These are phyloP conservation scores for Tuber umbilicatum DNA, from an alignment of 495 filamentous ascomycete species.

Conservation along the genomic window DNA sequence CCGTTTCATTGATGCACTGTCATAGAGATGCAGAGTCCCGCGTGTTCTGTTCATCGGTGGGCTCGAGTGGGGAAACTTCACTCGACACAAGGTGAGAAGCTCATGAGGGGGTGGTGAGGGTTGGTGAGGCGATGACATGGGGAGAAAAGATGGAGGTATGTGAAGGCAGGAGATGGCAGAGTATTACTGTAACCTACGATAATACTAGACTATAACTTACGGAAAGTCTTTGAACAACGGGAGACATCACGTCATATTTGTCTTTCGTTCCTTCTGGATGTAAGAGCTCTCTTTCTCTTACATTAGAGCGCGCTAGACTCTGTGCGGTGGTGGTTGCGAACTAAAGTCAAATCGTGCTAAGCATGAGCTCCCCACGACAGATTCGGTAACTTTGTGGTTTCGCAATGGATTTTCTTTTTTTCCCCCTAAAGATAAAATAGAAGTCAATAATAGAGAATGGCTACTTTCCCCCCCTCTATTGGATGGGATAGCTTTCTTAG, in stretches of 20 bases:
- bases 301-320: neutral
- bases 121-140: neutral
- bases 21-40: neutral
- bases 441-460: neutral
- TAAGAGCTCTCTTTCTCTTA: neutral
- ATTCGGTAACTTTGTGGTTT: neutral
- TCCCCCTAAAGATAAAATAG: neutral
- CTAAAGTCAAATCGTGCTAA: neutral
- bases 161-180: neutral
- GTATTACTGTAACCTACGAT: neutral
- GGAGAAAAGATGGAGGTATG: neutral
- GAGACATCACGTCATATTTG: neutral
- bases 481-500: neutral
- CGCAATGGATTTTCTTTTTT: neutral
- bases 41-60: neutral
- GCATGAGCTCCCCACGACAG: neutral
- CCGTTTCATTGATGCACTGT: neutral
- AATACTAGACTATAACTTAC: neutral
- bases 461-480: neutral
- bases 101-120: conserved; percentile 3
- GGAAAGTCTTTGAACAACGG: neutral
- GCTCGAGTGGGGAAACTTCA: neutral
- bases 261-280: neutral
- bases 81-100: neutral
- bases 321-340: neutral